phyloP scores from a whole-genome alignment of 2,329 filamentous ascomycete genomes.

The Zymoseptoria crescenta region DNA sequence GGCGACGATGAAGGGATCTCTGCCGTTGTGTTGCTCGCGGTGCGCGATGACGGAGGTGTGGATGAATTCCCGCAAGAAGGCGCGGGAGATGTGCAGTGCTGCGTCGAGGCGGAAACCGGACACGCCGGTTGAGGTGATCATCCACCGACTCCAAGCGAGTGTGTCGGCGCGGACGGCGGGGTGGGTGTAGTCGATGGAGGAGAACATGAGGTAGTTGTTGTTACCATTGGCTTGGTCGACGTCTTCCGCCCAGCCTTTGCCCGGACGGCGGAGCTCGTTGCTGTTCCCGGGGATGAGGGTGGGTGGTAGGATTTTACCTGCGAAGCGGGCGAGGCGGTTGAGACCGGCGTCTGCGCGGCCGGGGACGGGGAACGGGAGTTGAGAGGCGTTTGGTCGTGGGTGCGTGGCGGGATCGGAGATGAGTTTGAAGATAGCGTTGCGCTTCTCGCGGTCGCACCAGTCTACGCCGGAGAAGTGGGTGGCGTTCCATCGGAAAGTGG shows the following conservation, averaged over 20 bases:
- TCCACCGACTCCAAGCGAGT: slow-evolving; percentile 60
- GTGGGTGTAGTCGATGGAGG: slow-evolving; percentile 59
- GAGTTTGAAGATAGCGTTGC: slow-evolving; percentile 59
- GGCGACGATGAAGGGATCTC: slow-evolving; percentile 57
- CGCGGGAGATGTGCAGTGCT: slow-evolving; percentile 61
- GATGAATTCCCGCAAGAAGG: slow-evolving; percentile 61
- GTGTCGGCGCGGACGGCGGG: slow-evolving; percentile 58
- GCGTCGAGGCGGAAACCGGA: slow-evolving; percentile 64
- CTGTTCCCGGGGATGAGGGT: neutral
- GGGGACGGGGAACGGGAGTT: slow-evolving; percentile 13
- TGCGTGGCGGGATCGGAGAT: slow-evolving; percentile 35
- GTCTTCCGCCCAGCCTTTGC: slow-evolving; percentile 56
- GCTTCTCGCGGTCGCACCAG: slow-evolving; percentile 50
- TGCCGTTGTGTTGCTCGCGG: slow-evolving; percentile 21
- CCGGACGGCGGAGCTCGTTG: slow-evolving; percentile 23
- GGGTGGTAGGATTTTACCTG: slow-evolving; percentile 7
- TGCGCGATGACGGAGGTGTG: slow-evolving; percentile 45
- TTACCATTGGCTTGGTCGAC: slow-evolving; percentile 61
- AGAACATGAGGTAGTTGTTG: slow-evolving; percentile 62
- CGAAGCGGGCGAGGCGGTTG: slow-evolving; percentile 20
- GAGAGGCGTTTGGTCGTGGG: slow-evolving; percentile 19
- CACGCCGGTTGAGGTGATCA: slow-evolving; percentile 52
- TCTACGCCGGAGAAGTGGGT: slow-evolving; percentile 63
- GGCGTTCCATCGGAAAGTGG: slow-evolving; percentile 56
- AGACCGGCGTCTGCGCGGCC: slow-evolving; percentile 9